A percentile compares a stretch with the other conserved stretches of the same genome.
Evolutionary conservation across 2,329 filamentous ascomycete species (phyloP).

Genomic region (Fusarium illudens): DNA sequence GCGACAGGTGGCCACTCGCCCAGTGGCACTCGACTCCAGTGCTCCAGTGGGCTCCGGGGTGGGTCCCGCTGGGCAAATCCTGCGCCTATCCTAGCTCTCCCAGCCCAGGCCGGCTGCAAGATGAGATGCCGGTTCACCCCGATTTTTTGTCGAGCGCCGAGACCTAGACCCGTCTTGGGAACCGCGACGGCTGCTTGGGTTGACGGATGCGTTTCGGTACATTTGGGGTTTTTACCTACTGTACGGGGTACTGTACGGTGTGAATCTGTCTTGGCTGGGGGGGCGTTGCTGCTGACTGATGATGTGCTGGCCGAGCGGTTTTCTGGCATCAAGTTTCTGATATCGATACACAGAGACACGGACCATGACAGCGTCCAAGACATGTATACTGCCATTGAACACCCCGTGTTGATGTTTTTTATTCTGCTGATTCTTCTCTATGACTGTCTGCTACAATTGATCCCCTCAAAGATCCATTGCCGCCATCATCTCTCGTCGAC

Average conservation of each 20-base stretch:
- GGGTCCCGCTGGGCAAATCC: constrained; percentile 33
- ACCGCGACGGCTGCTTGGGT: not conserved
- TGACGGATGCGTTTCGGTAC: not conserved
- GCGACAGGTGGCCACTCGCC: constrained; percentile 34
- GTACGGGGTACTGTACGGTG: constrained; percentile 32
- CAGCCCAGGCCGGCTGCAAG: constrained; percentile 37
- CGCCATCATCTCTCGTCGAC: constrained; percentile 18
- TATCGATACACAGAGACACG: not conserved
- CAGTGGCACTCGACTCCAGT: too few relatives aligned
- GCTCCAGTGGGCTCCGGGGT: constrained; percentile 23
- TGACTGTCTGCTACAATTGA: constrained; percentile 9
- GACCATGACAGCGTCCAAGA: not conserved
- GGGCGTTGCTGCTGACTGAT: not conserved
- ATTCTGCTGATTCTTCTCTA: not conserved
- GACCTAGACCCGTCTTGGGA: constrained; percentile 40
- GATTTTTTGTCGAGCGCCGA: constrained; percentile 46
- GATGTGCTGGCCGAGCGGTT: constrained; percentile 20
- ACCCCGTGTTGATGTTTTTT: not conserved
- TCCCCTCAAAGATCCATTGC: constrained; percentile 12
- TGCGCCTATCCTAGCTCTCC: constrained; percentile 24
- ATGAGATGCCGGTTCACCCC: constrained; percentile 49
- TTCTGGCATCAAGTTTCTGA: not conserved
- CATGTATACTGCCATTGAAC: not conserved
- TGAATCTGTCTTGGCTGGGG: constrained; percentile 5
- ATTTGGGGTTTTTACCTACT: constrained; percentile 9